Percentiles rank a stretch among this genome's conserved stretches.
Evolutionary conservation across 805 yeast genomes (phyloP).

Genomic region (Lipomyces spencermartinsiae): DNA sequence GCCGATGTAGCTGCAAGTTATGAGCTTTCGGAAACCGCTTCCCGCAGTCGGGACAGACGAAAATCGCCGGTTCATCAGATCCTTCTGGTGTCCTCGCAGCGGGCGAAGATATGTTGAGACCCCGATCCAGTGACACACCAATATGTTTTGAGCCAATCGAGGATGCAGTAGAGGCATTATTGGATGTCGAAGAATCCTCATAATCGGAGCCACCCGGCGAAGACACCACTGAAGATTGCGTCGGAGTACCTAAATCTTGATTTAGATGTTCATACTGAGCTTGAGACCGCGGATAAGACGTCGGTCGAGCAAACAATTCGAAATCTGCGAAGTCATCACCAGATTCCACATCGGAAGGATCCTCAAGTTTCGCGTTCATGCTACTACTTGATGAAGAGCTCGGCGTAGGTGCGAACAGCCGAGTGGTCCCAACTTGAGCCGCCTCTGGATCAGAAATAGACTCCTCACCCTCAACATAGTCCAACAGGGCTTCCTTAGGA

Average conservation of each 20-base stretch:
- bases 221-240: slow-evolving; percentile 25
- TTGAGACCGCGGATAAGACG: slow-evolving; percentile 19
- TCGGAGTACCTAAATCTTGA: slow-evolving; percentile 12
- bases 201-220: slow-evolving; percentile 24
- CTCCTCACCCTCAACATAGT: slow-evolving; percentile 18
- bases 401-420: slow-evolving; percentile 31
- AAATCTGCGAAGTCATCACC: slow-evolving; percentile 22
- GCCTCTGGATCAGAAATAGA: slow-evolving; percentile 4
- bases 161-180: slow-evolving; percentile 22
- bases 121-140: background rate
- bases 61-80: slow-evolving; percentile 18
- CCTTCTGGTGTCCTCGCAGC: background rate
- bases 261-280: background rate
- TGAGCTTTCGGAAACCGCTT: slow-evolving; percentile 23
- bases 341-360: slow-evolving; percentile 20
- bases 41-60: slow-evolving; percentile 31
- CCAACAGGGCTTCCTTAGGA: slow-evolving; percentile 36
- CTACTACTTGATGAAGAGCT: slow-evolving; percentile 27
- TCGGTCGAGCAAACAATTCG: slow-evolving; percentile 18
- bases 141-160: slow-evolving; percentile 11
- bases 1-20: slow-evolving; percentile 24
- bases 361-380: slow-evolving; percentile 14
- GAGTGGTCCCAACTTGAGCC: background rate
- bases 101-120: slow-evolving; percentile 12
- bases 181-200: slow-evolving; percentile 15